Evolutionary conservation across 2,329 filamentous ascomycete species (phyloP).

Genomic region (Purpureocillium lavendulum): DNA sequence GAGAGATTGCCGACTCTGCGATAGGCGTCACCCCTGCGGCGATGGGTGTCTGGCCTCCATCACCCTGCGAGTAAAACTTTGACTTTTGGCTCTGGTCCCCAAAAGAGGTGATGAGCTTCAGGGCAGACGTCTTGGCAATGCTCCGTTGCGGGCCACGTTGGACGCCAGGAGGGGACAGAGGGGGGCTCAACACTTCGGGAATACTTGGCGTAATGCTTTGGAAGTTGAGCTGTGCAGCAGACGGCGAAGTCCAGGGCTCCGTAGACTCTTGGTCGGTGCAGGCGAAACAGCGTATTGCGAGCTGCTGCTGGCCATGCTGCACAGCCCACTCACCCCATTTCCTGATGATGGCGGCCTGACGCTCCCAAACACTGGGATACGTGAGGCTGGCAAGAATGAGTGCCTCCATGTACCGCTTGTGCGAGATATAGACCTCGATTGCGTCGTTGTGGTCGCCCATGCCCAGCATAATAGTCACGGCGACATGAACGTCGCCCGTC

Average conservation of each 20-base stretch:
- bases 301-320: slow-evolving; percentile 75
- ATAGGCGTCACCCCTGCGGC: slow-evolving; percentile 84
- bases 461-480: slow-evolving; percentile 85
- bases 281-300: slow-evolving; percentile 89
- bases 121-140: slow-evolving; percentile 70
- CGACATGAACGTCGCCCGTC: slow-evolving; percentile 82
- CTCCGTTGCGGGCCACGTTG: slow-evolving; percentile 50
- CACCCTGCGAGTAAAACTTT: slow-evolving; percentile 51
- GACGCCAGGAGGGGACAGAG: slow-evolving; percentile 64
- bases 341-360: slow-evolving; percentile 77
- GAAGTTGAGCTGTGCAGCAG: slow-evolving; percentile 55
- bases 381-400: slow-evolving; percentile 78
- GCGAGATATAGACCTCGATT: slow-evolving; percentile 91
- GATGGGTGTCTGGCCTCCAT: slow-evolving; percentile 63
- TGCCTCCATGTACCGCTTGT: slow-evolving; percentile 87
- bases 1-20: slow-evolving; percentile 59
- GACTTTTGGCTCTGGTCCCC: slow-evolving; percentile 54
- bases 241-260: slow-evolving; percentile 82
- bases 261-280: slow-evolving; percentile 80
- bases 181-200: slow-evolving; percentile 57
- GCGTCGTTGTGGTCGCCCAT: slow-evolving; percentile 91
- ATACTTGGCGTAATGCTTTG: slow-evolving; percentile 45
- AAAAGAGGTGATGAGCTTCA: slow-evolving; percentile 91
- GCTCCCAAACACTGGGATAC: slow-evolving; percentile 81
- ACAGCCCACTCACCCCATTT: slow-evolving; percentile 95